Percentiles rank a stretch among this genome's conserved stretches.
These are phyloP conservation scores for Glycine soja DNA, from an alignment of 306 rosid genomes.

Conservation along the genomic window DNA sequence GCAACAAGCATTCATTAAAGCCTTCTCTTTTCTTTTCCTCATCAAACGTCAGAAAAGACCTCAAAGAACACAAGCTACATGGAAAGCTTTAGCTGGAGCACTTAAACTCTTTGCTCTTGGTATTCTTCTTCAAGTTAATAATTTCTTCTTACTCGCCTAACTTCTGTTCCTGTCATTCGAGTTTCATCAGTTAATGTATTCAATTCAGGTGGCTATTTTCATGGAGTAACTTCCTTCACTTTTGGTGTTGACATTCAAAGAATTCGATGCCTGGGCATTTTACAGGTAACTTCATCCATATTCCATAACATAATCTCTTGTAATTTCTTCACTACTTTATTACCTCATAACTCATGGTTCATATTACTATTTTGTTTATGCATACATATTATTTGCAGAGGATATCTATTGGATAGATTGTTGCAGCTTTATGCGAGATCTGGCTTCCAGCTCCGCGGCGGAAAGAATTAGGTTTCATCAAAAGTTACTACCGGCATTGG, in stretches of 20 bases:
- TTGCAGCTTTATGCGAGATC: constrained; percentile 83
- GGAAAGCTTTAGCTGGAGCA: constrained; percentile 66
- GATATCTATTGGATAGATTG: constrained; percentile 81
- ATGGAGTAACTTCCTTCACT: constrained; percentile 77
- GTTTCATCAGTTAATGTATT: constrained; percentile 24
- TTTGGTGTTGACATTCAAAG: constrained; percentile 81
- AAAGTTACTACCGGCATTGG: constrained; percentile 71
- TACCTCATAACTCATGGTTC: background rate
- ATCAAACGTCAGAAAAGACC: constrained; percentile 60
- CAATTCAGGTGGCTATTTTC: constrained; percentile 90
- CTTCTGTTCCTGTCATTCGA: background rate
- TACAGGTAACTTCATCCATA: constrained; percentile 67
- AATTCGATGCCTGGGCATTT: constrained; percentile 78
- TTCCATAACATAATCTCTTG: constrained; percentile 21
- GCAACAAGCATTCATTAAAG: background rate
- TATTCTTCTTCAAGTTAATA: constrained; percentile 81
- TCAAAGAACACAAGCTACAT: constrained; percentile 62
- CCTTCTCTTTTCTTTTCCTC: background rate
- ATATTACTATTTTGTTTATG: background rate
- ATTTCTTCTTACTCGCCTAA: constrained; percentile 4
- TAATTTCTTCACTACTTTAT: constrained; percentile 29
- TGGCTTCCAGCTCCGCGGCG: constrained; percentile 65
- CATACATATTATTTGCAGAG: constrained; percentile 51
- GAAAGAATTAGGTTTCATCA: constrained; percentile 57
- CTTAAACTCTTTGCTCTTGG: constrained; percentile 71